Conservation (phyloP, 805 yeast genomes). For the Candida piceae region DNA sequence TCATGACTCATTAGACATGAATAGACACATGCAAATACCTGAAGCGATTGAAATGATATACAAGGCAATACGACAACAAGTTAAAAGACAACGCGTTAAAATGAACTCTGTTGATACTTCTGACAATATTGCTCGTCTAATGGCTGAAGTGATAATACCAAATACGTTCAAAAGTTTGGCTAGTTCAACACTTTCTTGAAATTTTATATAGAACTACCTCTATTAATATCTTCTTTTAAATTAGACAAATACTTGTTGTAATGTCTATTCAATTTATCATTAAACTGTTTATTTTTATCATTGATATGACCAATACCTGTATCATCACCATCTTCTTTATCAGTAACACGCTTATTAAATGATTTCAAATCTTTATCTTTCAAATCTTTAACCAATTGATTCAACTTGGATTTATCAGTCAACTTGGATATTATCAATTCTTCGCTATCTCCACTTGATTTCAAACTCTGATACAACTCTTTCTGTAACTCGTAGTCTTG, state of each 20-base stretch:
- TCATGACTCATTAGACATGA: no score
- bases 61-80: no score
- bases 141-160: no score
- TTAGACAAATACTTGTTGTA: conserved; percentile 35
- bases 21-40: no score
- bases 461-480: conserved; percentile 19
- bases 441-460: conserved; percentile 19
- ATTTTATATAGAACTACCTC: conserved; percentile 17
- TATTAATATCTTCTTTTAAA: conserved; percentile 18
- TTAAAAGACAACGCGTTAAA: no score
- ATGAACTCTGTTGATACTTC: no score
- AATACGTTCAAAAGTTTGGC: no score
- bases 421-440: conserved; percentile 19
- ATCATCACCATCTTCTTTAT: conserved; percentile 25
- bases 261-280: conserved; percentile 59
- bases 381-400: conserved; percentile 30
- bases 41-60: no score
- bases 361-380: conserved; percentile 34
- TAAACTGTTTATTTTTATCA: conserved; percentile 70
- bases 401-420: conserved; percentile 34
- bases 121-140: no score
- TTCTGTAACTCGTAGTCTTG: conserved; percentile 41
- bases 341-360: conserved; percentile 32
- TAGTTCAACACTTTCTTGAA: no score
- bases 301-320: conserved; percentile 47